These are phyloP conservation scores for Rachicladosporium sp. DNA, from an alignment of 2,329 filamentous ascomycete genomes.

Conservation along the genomic window DNA sequence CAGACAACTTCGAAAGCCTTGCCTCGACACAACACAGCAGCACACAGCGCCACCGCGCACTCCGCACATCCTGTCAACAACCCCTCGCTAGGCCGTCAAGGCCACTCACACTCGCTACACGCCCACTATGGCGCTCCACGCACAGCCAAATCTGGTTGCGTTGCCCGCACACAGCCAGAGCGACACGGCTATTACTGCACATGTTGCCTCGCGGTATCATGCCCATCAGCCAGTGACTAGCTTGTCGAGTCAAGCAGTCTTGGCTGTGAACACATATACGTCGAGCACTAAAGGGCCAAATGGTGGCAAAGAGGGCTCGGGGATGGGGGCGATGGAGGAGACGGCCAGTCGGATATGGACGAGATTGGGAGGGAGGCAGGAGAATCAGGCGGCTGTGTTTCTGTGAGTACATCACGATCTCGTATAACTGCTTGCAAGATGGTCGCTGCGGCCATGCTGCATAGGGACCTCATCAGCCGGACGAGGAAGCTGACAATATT, in stretches of 20 bases:
- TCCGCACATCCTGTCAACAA: too few relatives aligned
- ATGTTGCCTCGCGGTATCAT: slow-evolving; percentile 83
- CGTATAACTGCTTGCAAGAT: too few relatives aligned
- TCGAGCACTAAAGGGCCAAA: slow-evolving; percentile 77
- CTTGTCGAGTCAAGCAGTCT: slow-evolving; percentile 80
- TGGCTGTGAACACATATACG: slow-evolving; percentile 90
- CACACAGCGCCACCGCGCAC: too few relatives aligned
- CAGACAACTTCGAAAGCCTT: too few relatives aligned
- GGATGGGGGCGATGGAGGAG: slow-evolving; percentile 84
- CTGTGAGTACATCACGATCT: slow-evolving; percentile 49
- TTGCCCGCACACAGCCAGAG: slow-evolving; percentile 73
- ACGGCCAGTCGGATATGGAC: slow-evolving; percentile 77
- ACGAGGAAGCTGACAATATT: too few relatives aligned
- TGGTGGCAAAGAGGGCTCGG: slow-evolving; percentile 83
- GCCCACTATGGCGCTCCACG: slow-evolving; percentile 40
- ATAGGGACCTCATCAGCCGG: too few relatives aligned
- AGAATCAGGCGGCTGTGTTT: slow-evolving; percentile 88
- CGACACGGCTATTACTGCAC: slow-evolving; percentile 57
- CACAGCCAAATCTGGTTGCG: slow-evolving; percentile 74
- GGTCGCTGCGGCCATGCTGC: too few relatives aligned
- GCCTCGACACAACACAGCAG: too few relatives aligned
- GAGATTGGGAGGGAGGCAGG: slow-evolving; percentile 72
- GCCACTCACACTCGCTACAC: slow-evolving; percentile 14
- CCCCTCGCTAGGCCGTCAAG: slow-evolving; percentile 10
- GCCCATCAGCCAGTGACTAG: slow-evolving; percentile 76